A percentile compares a stretch with the other conserved stretches of the same genome.
These are phyloP conservation scores for Saccharomycopsis capsularis DNA, from an alignment of 805 yeast species.

Conservation along the genomic window DNA sequence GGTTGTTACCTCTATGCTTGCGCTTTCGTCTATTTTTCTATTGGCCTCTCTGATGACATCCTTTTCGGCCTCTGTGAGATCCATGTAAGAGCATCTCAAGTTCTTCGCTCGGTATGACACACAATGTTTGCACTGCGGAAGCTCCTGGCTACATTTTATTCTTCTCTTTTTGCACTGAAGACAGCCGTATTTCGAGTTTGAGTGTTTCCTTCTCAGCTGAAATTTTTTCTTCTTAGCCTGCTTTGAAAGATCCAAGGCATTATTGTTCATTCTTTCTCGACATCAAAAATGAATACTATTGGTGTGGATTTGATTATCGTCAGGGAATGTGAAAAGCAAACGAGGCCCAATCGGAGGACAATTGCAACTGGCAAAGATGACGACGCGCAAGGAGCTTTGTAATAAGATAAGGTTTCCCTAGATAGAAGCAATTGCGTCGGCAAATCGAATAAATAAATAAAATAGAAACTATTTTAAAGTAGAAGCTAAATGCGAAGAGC, in stretches of 20 bases:
- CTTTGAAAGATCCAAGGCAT: background rate
- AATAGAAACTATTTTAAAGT: too few relatives aligned
- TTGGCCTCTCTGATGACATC: slow-evolving; percentile 7
- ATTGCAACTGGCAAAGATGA: too few relatives aligned
- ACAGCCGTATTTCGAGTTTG: slow-evolving; percentile 69
- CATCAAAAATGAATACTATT: background rate
- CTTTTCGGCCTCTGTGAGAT: slow-evolving; percentile 9
- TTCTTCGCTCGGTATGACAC: slow-evolving; percentile 21
- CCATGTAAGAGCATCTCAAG: slow-evolving; percentile 16
- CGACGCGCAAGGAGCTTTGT: too few relatives aligned
- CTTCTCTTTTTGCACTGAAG: slow-evolving; percentile 56
- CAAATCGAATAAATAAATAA: too few relatives aligned
- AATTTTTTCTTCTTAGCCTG: slow-evolving; percentile 9
- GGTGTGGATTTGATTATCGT: too few relatives aligned
- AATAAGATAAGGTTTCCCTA: too few relatives aligned
- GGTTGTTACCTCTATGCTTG: background rate
- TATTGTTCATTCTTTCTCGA: background rate
- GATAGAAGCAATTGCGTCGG: too few relatives aligned
- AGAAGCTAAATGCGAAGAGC: too few relatives aligned
- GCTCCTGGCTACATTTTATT: slow-evolving; percentile 57
- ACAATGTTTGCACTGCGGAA: slow-evolving; percentile 54
- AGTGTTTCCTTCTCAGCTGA: slow-evolving; percentile 45
- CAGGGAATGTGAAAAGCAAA: too few relatives aligned
- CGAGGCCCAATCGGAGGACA: too few relatives aligned
- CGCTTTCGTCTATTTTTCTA: background rate